Evolutionary conservation across 2,329 filamentous ascomycete genomes (phyloP).

Genomic region (Penicillium sp.): DNA sequence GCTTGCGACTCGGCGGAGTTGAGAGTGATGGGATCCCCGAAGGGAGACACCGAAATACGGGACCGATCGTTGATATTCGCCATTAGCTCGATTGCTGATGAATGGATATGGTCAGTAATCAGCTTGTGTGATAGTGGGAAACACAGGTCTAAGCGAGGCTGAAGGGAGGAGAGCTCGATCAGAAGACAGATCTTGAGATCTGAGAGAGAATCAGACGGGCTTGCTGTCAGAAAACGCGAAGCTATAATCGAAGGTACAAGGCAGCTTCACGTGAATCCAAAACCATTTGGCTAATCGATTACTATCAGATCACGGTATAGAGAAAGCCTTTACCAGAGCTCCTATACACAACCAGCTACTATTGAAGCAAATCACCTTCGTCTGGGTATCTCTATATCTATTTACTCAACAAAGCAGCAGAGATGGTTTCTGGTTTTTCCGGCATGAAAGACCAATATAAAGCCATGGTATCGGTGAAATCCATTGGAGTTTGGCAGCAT

Average conservation of each 20-base stretch:
- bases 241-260: background rate
- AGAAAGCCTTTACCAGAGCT: background rate
- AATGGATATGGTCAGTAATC: background rate
- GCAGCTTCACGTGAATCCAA: background rate
- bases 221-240: background rate
- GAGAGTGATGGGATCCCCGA: background rate
- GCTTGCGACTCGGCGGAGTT: background rate
- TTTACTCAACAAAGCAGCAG: slow-evolving; percentile 4
- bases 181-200: background rate
- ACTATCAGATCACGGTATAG: background rate
- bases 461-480: background rate
- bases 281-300: background rate
- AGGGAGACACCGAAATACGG: slow-evolving; percentile 2
- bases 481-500: background rate
- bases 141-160: background rate
- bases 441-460: slow-evolving; percentile 1
- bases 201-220: background rate
- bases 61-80: background rate
- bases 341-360: background rate
- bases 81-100: background rate
- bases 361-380: background rate
- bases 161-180: background rate
- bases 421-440: background rate
- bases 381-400: slow-evolving; percentile 7
- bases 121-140: background rate